Evolutionary conservation across 2,329 filamentous ascomycete species (phyloP).

Genomic region (Sordariomycetes sp.): DNA sequence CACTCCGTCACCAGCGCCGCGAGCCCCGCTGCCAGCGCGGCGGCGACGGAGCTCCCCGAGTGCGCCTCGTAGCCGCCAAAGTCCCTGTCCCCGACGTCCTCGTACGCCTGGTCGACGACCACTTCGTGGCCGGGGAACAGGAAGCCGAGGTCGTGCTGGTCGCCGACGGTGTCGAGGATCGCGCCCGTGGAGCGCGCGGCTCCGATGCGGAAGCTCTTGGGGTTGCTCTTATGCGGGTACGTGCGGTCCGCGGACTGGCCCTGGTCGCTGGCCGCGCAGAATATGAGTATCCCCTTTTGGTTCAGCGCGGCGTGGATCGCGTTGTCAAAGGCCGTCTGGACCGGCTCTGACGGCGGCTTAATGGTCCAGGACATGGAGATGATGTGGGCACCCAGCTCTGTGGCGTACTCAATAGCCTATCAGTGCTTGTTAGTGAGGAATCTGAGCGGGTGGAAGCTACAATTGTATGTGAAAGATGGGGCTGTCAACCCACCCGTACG

Average conservation of each 20-base stretch:
- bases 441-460: neutral
- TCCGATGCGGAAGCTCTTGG: neutral
- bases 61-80: neutral
- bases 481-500: neutral
- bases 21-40: neutral
- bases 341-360: neutral
- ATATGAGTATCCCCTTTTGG: neutral
- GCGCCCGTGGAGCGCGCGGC: neutral
- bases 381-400: neutral
- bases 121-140: neutral
- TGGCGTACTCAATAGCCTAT: neutral
- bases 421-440: neutral
- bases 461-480: neutral
- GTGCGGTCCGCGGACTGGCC: neutral
- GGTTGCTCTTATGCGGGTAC: neutral
- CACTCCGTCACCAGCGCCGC: neutral
- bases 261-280: neutral
- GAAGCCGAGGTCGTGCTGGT: neutral
- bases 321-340: neutral
- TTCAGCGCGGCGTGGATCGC: neutral
- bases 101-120: neutral
- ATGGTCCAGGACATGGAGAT: neutral
- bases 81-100: neutral
- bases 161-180: neutral
- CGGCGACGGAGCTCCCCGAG: neutral